These are phyloP conservation scores for Coemansia sp. DNA, from an alignment of 192 early-diverging fungal genomes.

Conservation along the genomic window DNA sequence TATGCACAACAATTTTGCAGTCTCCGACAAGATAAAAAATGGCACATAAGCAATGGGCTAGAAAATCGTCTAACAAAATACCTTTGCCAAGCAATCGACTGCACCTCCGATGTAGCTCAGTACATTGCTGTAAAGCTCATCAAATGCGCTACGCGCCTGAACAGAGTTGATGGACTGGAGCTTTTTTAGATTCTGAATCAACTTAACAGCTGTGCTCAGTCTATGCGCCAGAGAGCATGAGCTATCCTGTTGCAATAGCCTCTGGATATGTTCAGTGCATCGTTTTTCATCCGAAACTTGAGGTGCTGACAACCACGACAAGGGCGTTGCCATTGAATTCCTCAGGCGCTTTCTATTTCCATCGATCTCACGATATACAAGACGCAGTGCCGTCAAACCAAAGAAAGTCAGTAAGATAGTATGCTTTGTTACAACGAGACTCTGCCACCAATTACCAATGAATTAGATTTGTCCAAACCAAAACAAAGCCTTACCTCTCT, in stretches of 20 bases:
- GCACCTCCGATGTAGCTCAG: conserved; percentile 39
- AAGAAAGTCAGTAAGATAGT: not conserved
- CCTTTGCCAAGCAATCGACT: conserved; percentile 10
- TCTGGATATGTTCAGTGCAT: conserved; percentile 14
- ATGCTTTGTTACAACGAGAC: not conserved
- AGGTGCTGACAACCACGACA: conserved; percentile 6
- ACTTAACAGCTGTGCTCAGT: conserved; percentile 35
- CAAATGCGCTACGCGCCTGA: conserved; percentile 24
- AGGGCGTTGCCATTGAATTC: conserved; percentile 12
- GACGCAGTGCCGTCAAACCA: not conserved
- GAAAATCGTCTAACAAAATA: not conserved
- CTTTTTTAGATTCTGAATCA: conserved; percentile 41
- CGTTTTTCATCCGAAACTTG: conserved; percentile 23
- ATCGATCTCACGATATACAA: not conserved
- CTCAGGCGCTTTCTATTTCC: conserved; percentile 48
- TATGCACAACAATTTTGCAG: not conserved
- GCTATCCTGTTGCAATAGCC: conserved; percentile 18
- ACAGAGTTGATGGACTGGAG: conserved; percentile 28
- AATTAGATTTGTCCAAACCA: not conserved
- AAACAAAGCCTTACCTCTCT: conserved; percentile 25
- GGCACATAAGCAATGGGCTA: not conserved
- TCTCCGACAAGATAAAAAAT: not conserved
- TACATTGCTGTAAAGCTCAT: conserved; percentile 25
- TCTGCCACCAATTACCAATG: no score
- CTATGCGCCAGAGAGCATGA: conserved; percentile 11